Evolutionary conservation across 2,329 filamentous ascomycete species (phyloP).

Genomic region (Cercospora sojina): DNA sequence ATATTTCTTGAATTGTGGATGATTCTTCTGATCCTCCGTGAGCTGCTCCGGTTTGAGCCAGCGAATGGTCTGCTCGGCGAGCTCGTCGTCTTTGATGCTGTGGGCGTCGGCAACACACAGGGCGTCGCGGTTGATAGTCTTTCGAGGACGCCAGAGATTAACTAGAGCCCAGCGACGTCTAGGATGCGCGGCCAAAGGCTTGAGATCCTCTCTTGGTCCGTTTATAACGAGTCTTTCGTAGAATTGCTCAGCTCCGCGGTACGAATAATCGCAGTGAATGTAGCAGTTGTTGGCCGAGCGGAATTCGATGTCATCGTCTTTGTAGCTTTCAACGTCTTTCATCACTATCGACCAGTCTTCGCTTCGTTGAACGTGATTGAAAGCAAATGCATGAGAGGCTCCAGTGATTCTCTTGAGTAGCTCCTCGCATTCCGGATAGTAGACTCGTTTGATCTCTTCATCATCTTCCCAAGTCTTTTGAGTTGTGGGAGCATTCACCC

Average conservation of each 20-base stretch:
- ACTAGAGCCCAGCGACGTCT: conserved; percentile 19
- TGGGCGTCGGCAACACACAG: conserved; percentile 17
- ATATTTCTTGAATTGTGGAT: conserved; percentile 3
- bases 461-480: conserved; percentile 15
- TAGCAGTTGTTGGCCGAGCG: conserved; percentile 14
- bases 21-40: conserved; percentile 3
- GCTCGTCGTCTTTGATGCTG: conserved; percentile 14
- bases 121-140: conserved; percentile 14
- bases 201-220: conserved; percentile 15
- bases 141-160: conserved; percentile 19
- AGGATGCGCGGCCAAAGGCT: conserved; percentile 3
- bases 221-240: conserved; percentile 10
- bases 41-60: conserved; percentile 16
- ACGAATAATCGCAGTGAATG: conserved; percentile 14
- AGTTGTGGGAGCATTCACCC: neutral
- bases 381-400: conserved; percentile 13
- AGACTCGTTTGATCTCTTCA: conserved; percentile 11
- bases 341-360: conserved; percentile 11
- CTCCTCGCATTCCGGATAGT: conserved; percentile 13
- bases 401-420: conserved; percentile 16
- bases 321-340: conserved; percentile 14
- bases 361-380: conserved; percentile 11
- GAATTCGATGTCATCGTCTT: conserved; percentile 13
- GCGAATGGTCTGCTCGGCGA: conserved; percentile 11
- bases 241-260: conserved; percentile 14